Conservation (phyloP, 1,284 basidiomycete genomes). For the Trichosporon inkin region DNA sequence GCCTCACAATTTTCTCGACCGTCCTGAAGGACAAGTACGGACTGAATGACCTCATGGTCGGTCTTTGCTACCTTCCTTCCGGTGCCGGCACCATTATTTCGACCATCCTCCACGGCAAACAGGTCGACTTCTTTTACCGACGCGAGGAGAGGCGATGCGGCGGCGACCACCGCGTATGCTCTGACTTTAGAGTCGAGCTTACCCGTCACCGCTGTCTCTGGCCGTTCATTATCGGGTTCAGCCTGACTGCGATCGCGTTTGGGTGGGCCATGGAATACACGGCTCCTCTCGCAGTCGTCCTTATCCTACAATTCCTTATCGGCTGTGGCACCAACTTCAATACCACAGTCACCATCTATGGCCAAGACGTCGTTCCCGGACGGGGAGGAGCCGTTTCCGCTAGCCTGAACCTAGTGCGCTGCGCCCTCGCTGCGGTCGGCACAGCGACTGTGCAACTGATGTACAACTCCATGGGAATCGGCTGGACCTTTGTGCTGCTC, state of each 20-base stretch:
- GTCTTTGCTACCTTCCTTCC: slow-evolving; percentile 48
- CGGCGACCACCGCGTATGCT: slow-evolving; percentile 38
- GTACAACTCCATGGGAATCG: slow-evolving; percentile 39
- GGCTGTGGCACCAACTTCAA: slow-evolving; percentile 38
- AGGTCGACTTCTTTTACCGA: slow-evolving; percentile 43
- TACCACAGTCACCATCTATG: slow-evolving; percentile 40
- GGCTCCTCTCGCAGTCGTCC: slow-evolving; percentile 36
- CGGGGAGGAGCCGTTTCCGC: slow-evolving; percentile 47
- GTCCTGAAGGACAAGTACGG: slow-evolving; percentile 41
- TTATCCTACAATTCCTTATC: slow-evolving; percentile 38
- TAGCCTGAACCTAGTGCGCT: slow-evolving; percentile 48
- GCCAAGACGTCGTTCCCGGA: slow-evolving; percentile 45
- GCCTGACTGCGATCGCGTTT: slow-evolving; percentile 25
- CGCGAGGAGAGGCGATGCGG: slow-evolving; percentile 39
- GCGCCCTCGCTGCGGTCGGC: slow-evolving; percentile 46
- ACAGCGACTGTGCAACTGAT: slow-evolving; percentile 41
- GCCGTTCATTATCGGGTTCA: slow-evolving; percentile 33
- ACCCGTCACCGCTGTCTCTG: slow-evolving; percentile 34
- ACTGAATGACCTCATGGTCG: slow-evolving; percentile 45
- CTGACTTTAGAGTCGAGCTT: slow-evolving; percentile 41
- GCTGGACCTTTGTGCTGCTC: slow-evolving; percentile 48
- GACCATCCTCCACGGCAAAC: slow-evolving; percentile 38
- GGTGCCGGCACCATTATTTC: slow-evolving; percentile 40
- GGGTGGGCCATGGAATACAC: slow-evolving; percentile 42
- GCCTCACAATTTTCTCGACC: slow-evolving; percentile 38